Evolutionary conservation across 148 eudicot species (phyloP).

Genomic region (Polygonum maritimum): DNA sequence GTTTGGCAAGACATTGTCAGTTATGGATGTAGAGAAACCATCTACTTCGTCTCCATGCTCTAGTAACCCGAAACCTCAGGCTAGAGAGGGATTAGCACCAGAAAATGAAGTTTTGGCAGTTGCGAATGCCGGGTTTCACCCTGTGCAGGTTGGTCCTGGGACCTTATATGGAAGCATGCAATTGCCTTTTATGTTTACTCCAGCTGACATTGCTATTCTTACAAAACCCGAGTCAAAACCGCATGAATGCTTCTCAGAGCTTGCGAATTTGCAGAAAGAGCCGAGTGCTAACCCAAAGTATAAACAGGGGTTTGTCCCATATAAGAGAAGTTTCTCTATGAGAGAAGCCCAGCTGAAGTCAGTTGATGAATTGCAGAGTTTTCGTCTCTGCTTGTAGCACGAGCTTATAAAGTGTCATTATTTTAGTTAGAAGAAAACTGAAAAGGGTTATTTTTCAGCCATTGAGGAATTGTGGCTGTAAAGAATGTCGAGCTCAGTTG

Average conservation of each 20-base stretch:
- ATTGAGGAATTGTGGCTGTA: not conserved
- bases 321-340: conserved; percentile 42
- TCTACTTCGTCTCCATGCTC: conserved; percentile 4
- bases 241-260: conserved; percentile 5
- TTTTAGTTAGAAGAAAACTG: not conserved
- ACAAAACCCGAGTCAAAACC: conserved; percentile 20
- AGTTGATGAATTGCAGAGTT: not conserved
- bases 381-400: conserved; percentile 6
- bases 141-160: not conserved
- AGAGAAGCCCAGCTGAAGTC: not conserved
- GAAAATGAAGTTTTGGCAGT: not conserved
- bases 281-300: not conserved
- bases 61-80: not conserved
- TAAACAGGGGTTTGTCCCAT: conserved; percentile 73
- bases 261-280: conserved; percentile 10
- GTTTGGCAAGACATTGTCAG: conserved; percentile 61
- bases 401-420: not conserved
- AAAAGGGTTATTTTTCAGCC: not conserved
- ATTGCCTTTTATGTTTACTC: conserved; percentile 19
- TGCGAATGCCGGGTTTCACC: conserved; percentile 18
- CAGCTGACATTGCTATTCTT: conserved; percentile 17
- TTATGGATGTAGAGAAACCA: not conserved
- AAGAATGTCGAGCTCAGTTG: not conserved
- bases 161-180: conserved; percentile 27
- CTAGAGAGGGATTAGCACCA: not conserved